These are phyloP conservation scores for Pyricularia grisea DNA, from an alignment of 2,329 filamentous ascomycete species.

Conservation along the genomic window DNA sequence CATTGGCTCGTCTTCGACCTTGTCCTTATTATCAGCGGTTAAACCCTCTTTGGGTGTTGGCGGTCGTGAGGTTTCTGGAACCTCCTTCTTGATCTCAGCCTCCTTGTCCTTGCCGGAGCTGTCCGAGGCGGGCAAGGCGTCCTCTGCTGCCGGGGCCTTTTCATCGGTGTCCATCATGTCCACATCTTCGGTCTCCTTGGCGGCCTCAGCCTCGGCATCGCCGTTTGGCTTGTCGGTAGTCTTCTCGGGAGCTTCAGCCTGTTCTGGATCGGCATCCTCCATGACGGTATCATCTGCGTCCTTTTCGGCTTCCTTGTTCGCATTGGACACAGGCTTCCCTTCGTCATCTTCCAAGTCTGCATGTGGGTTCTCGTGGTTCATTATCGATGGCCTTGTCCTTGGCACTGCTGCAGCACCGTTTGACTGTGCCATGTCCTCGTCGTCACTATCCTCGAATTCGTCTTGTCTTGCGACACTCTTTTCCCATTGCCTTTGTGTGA, in stretches of 20 bases:
- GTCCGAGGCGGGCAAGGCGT: background rate
- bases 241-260: background rate
- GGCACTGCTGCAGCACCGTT: conserved; percentile 56
- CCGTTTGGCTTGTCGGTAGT: background rate
- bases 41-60: background rate
- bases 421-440: conserved; percentile 67
- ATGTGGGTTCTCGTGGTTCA: conserved; percentile 38
- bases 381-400: conserved; percentile 38
- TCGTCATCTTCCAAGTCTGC: conserved; percentile 27
- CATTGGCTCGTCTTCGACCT: background rate
- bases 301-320: conserved; percentile 1
- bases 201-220: background rate
- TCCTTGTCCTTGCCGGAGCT: background rate
- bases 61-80: conserved; percentile 1
- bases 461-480: conserved; percentile 66
- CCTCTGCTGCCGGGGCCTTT: background rate
- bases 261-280: conserved; percentile 1
- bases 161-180: conserved; percentile 4
- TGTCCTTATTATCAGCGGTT: background rate
- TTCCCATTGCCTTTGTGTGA: conserved; percentile 76
- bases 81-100: conserved; percentile 5
- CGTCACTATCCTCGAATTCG: conserved; percentile 81
- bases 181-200: conserved; percentile 3
- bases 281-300: conserved; percentile 4
- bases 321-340: background rate